phyloP scores from a whole-genome alignment of 306 rosid species.

The Gynostemma pentaphyllum region DNA sequence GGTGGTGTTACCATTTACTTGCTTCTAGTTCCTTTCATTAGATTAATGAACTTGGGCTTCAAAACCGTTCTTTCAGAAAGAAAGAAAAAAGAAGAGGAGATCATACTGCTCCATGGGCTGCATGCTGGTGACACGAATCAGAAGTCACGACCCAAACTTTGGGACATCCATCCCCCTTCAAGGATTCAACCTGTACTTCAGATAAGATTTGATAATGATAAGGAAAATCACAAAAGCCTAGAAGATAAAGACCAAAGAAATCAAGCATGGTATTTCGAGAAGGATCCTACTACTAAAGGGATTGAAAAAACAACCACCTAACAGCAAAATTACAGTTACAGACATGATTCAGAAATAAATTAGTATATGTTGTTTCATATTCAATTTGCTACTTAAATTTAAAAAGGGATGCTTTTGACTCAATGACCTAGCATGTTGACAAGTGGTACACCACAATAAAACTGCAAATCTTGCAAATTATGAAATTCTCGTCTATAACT shows the following conservation, averaged over 20 bases:
- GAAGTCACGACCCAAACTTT: constrained; percentile 93
- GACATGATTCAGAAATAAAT: not conserved
- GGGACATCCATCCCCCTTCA: constrained; percentile 91
- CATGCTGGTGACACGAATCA: constrained; percentile 71
- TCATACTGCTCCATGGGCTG: constrained; percentile 81
- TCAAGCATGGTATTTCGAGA: not conserved
- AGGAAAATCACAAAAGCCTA: constrained; percentile 1
- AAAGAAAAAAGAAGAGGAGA: no score
- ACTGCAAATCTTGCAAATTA: not conserved
- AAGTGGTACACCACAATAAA: not conserved
- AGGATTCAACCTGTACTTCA: constrained; percentile 52
- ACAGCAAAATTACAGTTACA: not conserved
- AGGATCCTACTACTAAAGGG: not conserved
- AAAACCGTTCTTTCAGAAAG: no score
- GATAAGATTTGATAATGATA: constrained; percentile 8
- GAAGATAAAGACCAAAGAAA: not conserved
- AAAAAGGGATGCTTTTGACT: not conserved
- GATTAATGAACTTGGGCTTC: no score
- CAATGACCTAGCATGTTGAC: not conserved
- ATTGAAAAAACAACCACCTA: not conserved
- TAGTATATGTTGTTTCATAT: not conserved
- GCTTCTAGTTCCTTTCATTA: no score
- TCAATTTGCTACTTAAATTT: not conserved
- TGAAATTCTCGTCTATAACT: not conserved
- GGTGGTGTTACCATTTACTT: no score